A percentile compares a stretch with the other conserved stretches of the same genome.
Conservation (phyloP, 2,329 filamentous ascomycete genomes). For the Fusarium odoratissimum region DNA sequence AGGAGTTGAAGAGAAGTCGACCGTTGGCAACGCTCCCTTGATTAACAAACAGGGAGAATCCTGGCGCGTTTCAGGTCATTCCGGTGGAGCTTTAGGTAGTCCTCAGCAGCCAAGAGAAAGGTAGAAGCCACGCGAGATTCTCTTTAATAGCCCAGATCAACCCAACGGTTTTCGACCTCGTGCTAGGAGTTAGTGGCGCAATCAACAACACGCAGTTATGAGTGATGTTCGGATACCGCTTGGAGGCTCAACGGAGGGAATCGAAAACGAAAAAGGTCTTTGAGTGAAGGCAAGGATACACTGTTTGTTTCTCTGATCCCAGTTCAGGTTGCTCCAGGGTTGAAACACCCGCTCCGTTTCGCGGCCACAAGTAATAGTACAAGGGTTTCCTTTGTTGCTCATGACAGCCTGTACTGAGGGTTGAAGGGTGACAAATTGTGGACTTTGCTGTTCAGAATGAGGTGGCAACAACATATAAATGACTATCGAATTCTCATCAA, state of each 20-base stretch:
- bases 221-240: not conserved
- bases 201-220: not conserved
- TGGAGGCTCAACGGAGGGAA: not conserved
- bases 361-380: slow-evolving; percentile 7
- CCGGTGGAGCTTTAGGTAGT: slow-evolving; percentile 8
- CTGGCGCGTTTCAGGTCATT: slow-evolving; percentile 32
- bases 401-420: not conserved
- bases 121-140: slow-evolving; percentile 16
- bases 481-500: not conserved
- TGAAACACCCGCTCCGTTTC: slow-evolving; percentile 41
- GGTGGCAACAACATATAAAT: not conserved
- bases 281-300: not conserved
- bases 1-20: not conserved
- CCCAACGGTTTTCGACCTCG: not conserved
- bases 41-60: slow-evolving; percentile 3
- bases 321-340: slow-evolving; percentile 18
- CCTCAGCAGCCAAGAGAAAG: slow-evolving; percentile 4
- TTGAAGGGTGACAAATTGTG: not conserved
- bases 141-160: not conserved
- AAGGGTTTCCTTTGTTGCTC: not conserved
- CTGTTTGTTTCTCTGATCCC: slow-evolving; percentile 26
- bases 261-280: not conserved
- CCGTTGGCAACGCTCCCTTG: not conserved
- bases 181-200: not conserved
- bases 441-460: not conserved